Conservation (phyloP, 2,329 filamentous ascomycete genomes). For the Pseudovirgaria hyperparasitica region DNA sequence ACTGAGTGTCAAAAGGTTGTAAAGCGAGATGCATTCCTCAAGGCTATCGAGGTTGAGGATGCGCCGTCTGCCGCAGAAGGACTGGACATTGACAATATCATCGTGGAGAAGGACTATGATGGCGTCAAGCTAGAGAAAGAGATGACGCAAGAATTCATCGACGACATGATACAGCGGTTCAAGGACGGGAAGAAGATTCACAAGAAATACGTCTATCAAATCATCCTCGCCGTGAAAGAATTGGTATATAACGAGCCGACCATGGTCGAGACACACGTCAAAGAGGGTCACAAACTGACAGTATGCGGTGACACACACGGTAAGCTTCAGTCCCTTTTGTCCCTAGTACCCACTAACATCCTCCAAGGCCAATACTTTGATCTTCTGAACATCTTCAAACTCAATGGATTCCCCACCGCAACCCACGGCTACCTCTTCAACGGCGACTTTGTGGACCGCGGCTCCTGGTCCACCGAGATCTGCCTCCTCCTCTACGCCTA, state of each 20-base stretch:
- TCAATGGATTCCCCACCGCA: conserved; percentile 74
- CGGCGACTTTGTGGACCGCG: conserved; percentile 94
- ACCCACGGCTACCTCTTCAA: conserved; percentile 96
- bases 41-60: conserved; percentile 86
- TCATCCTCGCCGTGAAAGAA: conserved; percentile 78
- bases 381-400: conserved; percentile 85
- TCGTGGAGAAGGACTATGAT: conserved; percentile 73
- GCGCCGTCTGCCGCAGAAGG: conserved; percentile 86
- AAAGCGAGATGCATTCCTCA: conserved; percentile 82
- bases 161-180: conserved; percentile 94
- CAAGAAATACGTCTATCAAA: conserved; percentile 95
- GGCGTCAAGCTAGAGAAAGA: conserved; percentile 62
- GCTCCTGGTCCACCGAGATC: conserved; percentile 97
- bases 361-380: conserved; percentile 84
- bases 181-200: conserved; percentile 92
- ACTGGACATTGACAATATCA: conserved; percentile 75
- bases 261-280: conserved; percentile 87
- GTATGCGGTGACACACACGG: conserved; percentile 97
- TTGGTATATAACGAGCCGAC: conserved; percentile 86
- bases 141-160: conserved; percentile 95
- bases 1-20: conserved; percentile 92
- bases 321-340: conserved; percentile 26
- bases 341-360: background rate
- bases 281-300: conserved; percentile 66
- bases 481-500: conserved; percentile 87